Conservation (phyloP, 768 basidiomycete species). For the Chalciporus pseudorubinellus region DNA sequence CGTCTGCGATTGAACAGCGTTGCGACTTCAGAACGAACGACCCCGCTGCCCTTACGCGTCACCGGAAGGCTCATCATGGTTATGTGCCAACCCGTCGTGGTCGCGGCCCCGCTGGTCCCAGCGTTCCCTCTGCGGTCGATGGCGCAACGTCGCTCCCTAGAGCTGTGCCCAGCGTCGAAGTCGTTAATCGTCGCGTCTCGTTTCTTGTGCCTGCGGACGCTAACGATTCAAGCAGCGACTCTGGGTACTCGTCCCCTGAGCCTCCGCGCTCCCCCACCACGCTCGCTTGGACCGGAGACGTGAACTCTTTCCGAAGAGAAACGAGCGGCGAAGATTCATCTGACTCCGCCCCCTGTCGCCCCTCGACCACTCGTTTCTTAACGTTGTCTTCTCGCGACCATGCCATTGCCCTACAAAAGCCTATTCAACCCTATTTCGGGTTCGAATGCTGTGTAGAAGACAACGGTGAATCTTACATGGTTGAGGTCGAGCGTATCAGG, state of each 20-base stretch:
- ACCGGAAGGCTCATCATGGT: constrained; percentile 22
- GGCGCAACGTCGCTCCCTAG: neutral
- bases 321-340: neutral
- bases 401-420: neutral
- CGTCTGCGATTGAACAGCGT: neutral
- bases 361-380: neutral
- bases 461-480: neutral
- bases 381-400: neutral
- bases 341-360: neutral
- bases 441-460: neutral
- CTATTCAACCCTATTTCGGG: neutral
- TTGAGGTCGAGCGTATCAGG: neutral
- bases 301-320: neutral
- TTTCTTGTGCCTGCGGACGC: neutral
- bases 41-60: constrained; percentile 25
- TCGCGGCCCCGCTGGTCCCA: neutral
- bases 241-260: neutral
- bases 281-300: neutral
- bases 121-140: neutral
- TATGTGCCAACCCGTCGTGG: constrained; percentile 14
- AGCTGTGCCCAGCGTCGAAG: neutral
- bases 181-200: neutral
- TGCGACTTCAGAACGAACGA: constrained; percentile 24
- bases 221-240: neutral
- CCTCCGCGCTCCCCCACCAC: too few species aligned